Evolutionary conservation across 176 grass and related monocot species (phyloP), one percentile per base, ranked within the genome.

Genomic region (Musa acuminata): DNA sequence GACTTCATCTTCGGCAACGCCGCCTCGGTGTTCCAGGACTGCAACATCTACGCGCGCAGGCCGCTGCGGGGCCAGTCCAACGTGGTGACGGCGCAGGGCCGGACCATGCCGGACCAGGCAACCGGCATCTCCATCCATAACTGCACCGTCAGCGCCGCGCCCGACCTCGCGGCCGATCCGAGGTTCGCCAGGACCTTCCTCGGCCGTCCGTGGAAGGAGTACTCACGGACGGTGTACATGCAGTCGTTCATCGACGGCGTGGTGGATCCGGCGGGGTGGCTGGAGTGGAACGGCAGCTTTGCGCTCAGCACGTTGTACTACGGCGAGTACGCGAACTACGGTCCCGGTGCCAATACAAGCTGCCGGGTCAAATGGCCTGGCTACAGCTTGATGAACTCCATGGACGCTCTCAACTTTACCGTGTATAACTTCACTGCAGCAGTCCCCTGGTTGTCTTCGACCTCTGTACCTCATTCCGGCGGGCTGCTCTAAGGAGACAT

Each of bases 1-100:
- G 89, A 91, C 55, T 88, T 91, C 35, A 20, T 91, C 1, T 88
- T 91, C 67, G 85, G 89, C 62, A 81, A 91, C 81, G 89, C 89
- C 0, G 89, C 80, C 14, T 82, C 89, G 0, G 85, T 91, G 8
- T 91, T 91, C 77, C 89, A 88, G 77, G 85, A 88, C 77, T 91
- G 89, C 75, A 5, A 83, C 16, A 48, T 91, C 11, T 48, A 77
- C 0, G 85, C 81, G 53, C 76, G 80, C 50, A 58, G 55, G 11
- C 85, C 85, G 12, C 80, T 87, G 17, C 52, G 52, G 17, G 57
- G 71, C 35, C 80, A 87, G 72, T 69, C 82, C 51, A 87, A 87
- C 71, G 78, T 69, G 3, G 52, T 78, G 2, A 91, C 85, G 8
- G 89, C 89, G 62, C 85, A 91, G 70, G 89, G 89, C 12, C 80